These are phyloP conservation scores for Lachancea quebecensis DNA, from an alignment of 805 yeast species.

Conservation along the genomic window DNA sequence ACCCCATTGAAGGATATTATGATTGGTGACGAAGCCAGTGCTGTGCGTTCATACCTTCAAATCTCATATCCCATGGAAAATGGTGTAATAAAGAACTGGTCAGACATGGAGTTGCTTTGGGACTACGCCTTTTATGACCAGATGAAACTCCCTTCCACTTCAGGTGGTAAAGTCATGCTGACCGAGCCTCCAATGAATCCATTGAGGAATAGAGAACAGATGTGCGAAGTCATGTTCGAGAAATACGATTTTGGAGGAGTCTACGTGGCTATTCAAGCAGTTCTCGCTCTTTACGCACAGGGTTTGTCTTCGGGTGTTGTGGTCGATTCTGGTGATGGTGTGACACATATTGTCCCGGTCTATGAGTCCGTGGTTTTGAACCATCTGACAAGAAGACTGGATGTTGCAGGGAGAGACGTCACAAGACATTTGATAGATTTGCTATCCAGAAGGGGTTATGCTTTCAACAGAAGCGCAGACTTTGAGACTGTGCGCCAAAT, in stretches of 20 bases:
- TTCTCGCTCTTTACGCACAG: conserved; percentile 94
- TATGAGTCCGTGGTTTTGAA: conserved; percentile 95
- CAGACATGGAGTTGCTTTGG: conserved; percentile 98
- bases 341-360: conserved; percentile 96
- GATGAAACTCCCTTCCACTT: conserved; percentile 69
- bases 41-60: conserved; percentile 82
- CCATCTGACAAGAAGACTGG: conserved; percentile 85
- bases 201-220: conserved; percentile 76
- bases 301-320: conserved; percentile 96
- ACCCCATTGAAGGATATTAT: conserved; percentile 87
- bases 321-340: conserved; percentile 98
- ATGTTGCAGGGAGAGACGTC: conserved; percentile 97
- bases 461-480: conserved; percentile 97
- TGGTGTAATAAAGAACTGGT: conserved; percentile 96
- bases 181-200: conserved; percentile 99
- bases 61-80: conserved; percentile 98
- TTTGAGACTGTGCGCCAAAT: conserved; percentile 98
- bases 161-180: conserved; percentile 73
- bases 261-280: conserved; percentile 95
- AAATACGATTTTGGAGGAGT: conserved; percentile 89
- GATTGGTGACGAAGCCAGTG: conserved; percentile 96
- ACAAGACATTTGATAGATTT: conserved; percentile 92
- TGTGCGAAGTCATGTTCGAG: conserved; percentile 94
- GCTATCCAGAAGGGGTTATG: conserved; percentile 91
- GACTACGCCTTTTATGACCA: conserved; percentile 92